These are phyloP conservation scores for Paramyrothecium sp. DNA, from an alignment of 2,329 filamentous ascomycete genomes.

Conservation along the genomic window DNA sequence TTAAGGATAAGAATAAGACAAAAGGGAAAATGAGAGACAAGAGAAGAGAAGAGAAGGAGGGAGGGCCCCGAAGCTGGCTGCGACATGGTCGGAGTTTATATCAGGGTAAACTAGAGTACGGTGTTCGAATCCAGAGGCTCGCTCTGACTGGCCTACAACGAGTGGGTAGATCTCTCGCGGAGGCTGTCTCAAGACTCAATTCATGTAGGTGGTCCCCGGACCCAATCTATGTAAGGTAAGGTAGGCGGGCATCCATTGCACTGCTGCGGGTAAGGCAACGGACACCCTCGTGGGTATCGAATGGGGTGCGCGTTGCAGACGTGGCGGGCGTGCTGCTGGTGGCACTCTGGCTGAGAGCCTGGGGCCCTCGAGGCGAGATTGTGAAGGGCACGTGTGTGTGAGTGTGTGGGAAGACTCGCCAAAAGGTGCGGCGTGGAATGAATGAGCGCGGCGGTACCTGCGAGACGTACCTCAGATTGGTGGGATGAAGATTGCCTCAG, in stretches of 20 bases:
- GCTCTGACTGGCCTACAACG: too few species aligned
- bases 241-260: background rate
- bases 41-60: constrained; percentile 1
- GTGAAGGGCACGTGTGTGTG: too few species aligned
- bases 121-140: too few species aligned
- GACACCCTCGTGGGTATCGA: too few species aligned
- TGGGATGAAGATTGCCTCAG: background rate
- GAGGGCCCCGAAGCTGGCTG: background rate
- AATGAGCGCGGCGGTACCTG: background rate
- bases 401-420: background rate
- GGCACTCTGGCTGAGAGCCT: too few species aligned
- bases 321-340: too few species aligned
- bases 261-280: too few species aligned
- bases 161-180: background rate
- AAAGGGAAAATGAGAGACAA: constrained; percentile 5
- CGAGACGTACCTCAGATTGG: background rate
- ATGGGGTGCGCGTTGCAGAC: too few species aligned
- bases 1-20: constrained; percentile 1
- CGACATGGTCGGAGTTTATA: background rate
- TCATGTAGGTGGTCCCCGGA: background rate
- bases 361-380: too few species aligned
- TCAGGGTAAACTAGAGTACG: background rate
- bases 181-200: background rate
- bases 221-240: too few species aligned
- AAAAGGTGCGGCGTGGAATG: background rate